Evolutionary conservation across 306 rosid species (phyloP), one percentile per base, ranked within the genome.

Genomic region (Erythrophleum fordii): DNA sequence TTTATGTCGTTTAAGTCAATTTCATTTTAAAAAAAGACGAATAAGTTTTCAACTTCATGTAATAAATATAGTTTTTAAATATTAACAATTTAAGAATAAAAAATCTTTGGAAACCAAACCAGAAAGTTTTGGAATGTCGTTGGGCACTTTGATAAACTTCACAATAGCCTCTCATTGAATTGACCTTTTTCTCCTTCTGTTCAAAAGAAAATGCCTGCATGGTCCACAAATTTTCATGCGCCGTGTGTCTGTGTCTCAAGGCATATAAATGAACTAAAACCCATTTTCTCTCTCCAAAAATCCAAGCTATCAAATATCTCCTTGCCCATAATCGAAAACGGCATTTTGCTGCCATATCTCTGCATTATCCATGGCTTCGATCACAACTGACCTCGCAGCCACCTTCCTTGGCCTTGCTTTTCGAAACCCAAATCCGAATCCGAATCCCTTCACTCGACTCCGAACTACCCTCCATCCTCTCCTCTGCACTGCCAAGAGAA

Each of bases 311-410:
- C 28, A 10, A 4, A 66, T 3, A 0, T 13, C 66, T 25, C 13
- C 53, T 41, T 5, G 5, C 17, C n/a, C 20, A 34, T 34, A 64
- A 2, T 6, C n/a, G 0, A 8, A 7, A 34, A 17, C 42, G 3
- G 6, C 42, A 61, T 61, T 35, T 65, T 35, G 28, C 14, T 72
- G 23, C 22, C 48, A 23, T 13, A 23, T 69, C 44, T 17, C 69
- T 35, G 16, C 0, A 2, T 10, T 3, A 0, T 14, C 83, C 39
- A 92, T 89, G 97, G 87, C 86, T 60, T 88, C 92, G 1, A 29
- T 91, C 70, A 73, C 84, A 26, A 85, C 86, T 0, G 88, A 91
- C 69, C 48, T 88, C 3, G 89, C 94, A 8, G 83, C 97, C n/a
- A 78, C 77, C 78, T 75, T 93, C 72, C 18, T 88, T 23, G 69